Evolutionary conservation across 2,329 filamentous ascomycete genomes (phyloP), one percentile per base, ranked within the genome.

Genomic region (Aspergillus carbonarius): DNA sequence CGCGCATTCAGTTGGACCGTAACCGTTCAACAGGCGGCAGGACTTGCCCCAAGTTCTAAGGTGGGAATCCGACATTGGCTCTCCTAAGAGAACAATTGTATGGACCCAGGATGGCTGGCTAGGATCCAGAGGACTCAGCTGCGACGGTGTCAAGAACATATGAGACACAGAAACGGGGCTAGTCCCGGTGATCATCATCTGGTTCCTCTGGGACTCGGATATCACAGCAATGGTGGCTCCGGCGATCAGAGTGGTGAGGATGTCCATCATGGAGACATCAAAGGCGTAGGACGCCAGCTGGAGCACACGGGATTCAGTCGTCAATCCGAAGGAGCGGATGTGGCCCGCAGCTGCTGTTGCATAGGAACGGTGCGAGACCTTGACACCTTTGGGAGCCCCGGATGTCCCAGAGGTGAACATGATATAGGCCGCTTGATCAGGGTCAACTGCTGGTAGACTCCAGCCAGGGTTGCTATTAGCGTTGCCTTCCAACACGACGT

Each of bases 361-460:
- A 30, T 58, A 54, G 5, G 56, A 35, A n/a, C 18, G 13, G 30
- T 59, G 60, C 30, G 39, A 27, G 10, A 61, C 39, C 25, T 54
- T 56, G 27, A 57, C 53, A 1, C 60, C 60, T 39, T 61, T 61
- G 6, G 60, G 60, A 4, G 12, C 23, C 7, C 60, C 60, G 12
- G 52, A 59, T 15, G 53, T 54, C 10, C 60, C 60, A n/a, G 60
- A 61, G 1, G 60, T 61, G 30, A 59, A 61, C 3, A 57, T 27
- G 13, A 59, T 44, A 44, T 61, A 61, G n/a, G 52, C 52, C 30
- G 13, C 25, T 32, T 27, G 35, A 39, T 49, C 23, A 13, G n/a
- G 46, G 27, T 27, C 23, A 32, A 25, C 15, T 15, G 46, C 6
- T 9, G 35, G 35, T 12, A 39, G 35, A 17, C 4, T 2, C 3